Base-by-base conservation (phyloP, 257 asterid genomes). In the Nicotiana attenuata region DNA sequence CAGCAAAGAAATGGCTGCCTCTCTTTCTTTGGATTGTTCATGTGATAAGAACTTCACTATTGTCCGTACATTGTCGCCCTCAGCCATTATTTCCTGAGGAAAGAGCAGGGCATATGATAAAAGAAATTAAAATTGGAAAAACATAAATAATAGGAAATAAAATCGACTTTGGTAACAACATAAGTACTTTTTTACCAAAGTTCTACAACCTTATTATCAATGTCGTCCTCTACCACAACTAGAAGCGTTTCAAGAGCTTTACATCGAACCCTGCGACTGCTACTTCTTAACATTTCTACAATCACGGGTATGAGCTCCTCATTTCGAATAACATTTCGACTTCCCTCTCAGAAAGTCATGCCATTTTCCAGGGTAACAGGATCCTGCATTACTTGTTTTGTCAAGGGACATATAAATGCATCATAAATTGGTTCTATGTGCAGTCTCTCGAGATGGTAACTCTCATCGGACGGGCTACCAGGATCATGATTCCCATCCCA, bases 311-410 rank as follows among this genome's bases (percentile, higher is more conserved):
- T 89, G 79, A 96, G 89, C 87, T 90, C 98, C 0, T 84, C 92
- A 35, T 96, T 88, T 26, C 94, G 92, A 59, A 94, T 86, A 9
- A 90, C 92, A 35, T 85, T 93, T 93, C 3, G 91, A 76, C 97
- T 81, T 89, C 97, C 82, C 98, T 89, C 87, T 96, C 99, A 28
- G 22, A 91, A 96, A 3, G 98, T 93, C 82, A 87, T 93, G 82
- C 99, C 99, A 35, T 88, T 92, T 85, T 96, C 99, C 80, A 94
- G 83, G 55, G 95, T 88, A 19, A 96, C 99, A 0, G 98, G 98
- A 84, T 96, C 96, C 26, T 83, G 91, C 99, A 96, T 96, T 69
- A 94, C 93, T 89, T 94, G 97, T 84, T 93, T 96, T 6, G 99
- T 89, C 35, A 96, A 83, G 35, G 97, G 98, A 84, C 98, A 96